Conservation (phyloP, 371 early-diverging fungal species). For the Rhizomucor miehei region DNA sequence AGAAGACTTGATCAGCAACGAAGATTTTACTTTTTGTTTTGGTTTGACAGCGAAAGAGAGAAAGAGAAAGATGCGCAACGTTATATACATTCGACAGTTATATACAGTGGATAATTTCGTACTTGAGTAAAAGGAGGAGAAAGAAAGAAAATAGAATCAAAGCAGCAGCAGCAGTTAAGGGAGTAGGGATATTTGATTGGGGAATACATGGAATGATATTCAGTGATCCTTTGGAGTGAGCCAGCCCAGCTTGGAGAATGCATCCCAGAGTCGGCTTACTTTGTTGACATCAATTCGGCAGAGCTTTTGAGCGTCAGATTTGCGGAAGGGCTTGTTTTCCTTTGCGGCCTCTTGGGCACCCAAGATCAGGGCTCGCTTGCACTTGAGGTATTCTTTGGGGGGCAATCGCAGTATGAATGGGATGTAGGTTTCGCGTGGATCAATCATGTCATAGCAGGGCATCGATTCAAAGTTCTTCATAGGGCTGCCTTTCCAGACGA, state of each 20-base stretch:
- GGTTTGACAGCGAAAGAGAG: too few relatives aligned
- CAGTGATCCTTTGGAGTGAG: conserved; percentile 11
- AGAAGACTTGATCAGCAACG: too few relatives aligned
- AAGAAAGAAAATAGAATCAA: too few relatives aligned
- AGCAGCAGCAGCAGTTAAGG: too few relatives aligned
- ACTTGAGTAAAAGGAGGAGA: too few relatives aligned
- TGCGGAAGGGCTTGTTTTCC: conserved; percentile 28
- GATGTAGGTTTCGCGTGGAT: conserved; percentile 58
- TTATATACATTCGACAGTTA: too few relatives aligned
- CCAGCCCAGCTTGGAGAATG: conserved; percentile 41
- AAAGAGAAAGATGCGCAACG: too few relatives aligned
- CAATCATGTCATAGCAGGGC: conserved; percentile 50
- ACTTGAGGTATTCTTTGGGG: conserved; percentile 66
- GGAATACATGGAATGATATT: neutral
- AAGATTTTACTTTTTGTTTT: too few relatives aligned
- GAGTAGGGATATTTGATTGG: too few relatives aligned
- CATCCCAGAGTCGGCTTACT: conserved; percentile 38
- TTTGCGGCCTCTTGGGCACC: conserved; percentile 31
- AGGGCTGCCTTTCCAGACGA: conserved; percentile 23
- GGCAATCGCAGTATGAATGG: conserved; percentile 68
- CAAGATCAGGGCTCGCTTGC: conserved; percentile 39
- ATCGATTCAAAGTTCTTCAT: conserved; percentile 16
- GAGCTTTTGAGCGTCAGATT: conserved; percentile 48
- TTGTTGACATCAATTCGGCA: conserved; percentile 51
- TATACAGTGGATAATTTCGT: too few relatives aligned